These are phyloP conservation scores for Phytophthora hybrid DNA, from an alignment of 352 stramenopile species.

Conservation along the genomic window DNA sequence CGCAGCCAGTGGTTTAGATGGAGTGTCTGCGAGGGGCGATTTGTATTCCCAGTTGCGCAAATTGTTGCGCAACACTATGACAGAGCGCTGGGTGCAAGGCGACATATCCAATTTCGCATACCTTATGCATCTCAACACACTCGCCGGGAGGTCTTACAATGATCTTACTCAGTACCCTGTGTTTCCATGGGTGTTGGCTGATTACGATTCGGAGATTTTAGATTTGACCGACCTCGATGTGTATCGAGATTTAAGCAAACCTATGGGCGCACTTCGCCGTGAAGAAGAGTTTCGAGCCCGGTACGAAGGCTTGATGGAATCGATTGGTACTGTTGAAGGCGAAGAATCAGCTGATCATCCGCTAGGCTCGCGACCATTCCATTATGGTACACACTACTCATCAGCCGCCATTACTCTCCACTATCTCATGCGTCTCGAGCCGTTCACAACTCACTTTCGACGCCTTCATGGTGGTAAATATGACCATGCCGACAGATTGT, in stretches of 20 bases:
- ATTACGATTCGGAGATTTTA: slow-evolving; percentile 95
- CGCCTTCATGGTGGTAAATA: slow-evolving; percentile 97
- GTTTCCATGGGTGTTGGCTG: slow-evolving; percentile 98
- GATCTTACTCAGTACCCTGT: slow-evolving; percentile 98
- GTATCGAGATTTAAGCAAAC: slow-evolving; percentile 97
- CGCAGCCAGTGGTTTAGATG: slow-evolving; percentile 68
- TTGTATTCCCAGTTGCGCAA: slow-evolving; percentile 78
- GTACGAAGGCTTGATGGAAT: slow-evolving; percentile 70
- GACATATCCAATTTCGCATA: slow-evolving; percentile 96
- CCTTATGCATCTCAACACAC: slow-evolving; percentile 96
- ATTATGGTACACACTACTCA: slow-evolving; percentile 97
- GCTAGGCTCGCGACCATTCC: slow-evolving; percentile 74
- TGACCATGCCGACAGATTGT: slow-evolving; percentile 98
- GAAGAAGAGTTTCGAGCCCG: slow-evolving; percentile 80
- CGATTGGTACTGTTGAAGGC: slow-evolving; percentile 17
- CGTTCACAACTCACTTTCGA: slow-evolving; percentile 95
- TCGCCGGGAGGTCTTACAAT: slow-evolving; percentile 97
- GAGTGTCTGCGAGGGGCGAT: slow-evolving; percentile 52
- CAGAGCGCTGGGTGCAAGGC: slow-evolving; percentile 74
- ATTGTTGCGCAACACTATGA: slow-evolving; percentile 79
- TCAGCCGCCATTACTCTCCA: slow-evolving; percentile 96
- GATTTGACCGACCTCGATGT: slow-evolving; percentile 93
- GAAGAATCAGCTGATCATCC: slow-evolving; percentile 43
- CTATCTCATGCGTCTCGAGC: slow-evolving; percentile 97
- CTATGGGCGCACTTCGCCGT: slow-evolving; percentile 96